Base-by-base conservation (phyloP, 2,329 filamentous ascomycete species). In the Pezicula rhizophila region DNA sequence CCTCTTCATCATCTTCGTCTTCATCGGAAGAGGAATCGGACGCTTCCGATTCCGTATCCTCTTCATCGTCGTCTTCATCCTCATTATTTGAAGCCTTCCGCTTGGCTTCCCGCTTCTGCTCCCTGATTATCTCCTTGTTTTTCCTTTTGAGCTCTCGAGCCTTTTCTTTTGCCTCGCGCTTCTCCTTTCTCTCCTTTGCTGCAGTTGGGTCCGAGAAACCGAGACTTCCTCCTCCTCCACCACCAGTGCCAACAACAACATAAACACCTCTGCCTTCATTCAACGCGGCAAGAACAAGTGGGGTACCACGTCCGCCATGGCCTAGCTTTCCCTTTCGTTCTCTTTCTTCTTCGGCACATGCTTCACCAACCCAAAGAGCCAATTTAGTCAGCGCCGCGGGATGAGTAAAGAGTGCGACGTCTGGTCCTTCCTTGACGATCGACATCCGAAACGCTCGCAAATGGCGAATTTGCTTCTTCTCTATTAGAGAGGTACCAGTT, bases 381-480 rank as follows among this genome's bases (percentile, higher is more conserved):
- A 99, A 78, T 67, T 97, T 96, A 2, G 91, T 95, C 20, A 99
- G 72, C 2, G 93, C 93, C 5, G 91, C 89, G 0, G 93, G 91
- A 62, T 97, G 92, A 1, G 85, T 90, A 69, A 99, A 99, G 10
- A 97, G 77, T n/a, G 79, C 71, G 0, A 95, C 86, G 59, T 97
- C 93, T 0, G 91, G 89, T 0, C 92, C 90, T 62, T 97, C 93
- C 64, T 95, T 96, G 59, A 99, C 90, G 4, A 97, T 87, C 31
- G 88, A 95, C 77, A 99, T 90, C 44, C 93, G 87, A 66, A 97
- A 99, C 1, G 92, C 87, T 42, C 89, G 83, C 14, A 99, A 75
- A 65, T 96, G 90, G 34, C 89, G 87, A 64, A 99, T 95, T 61
- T 96, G 91, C 50, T 87, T 85, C 70, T 99, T 99, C 57, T 89